Evolutionary conservation across 306 rosid genomes (phyloP), one percentile per base, ranked within the genome.

Genomic region (Rosa chinensis): DNA sequence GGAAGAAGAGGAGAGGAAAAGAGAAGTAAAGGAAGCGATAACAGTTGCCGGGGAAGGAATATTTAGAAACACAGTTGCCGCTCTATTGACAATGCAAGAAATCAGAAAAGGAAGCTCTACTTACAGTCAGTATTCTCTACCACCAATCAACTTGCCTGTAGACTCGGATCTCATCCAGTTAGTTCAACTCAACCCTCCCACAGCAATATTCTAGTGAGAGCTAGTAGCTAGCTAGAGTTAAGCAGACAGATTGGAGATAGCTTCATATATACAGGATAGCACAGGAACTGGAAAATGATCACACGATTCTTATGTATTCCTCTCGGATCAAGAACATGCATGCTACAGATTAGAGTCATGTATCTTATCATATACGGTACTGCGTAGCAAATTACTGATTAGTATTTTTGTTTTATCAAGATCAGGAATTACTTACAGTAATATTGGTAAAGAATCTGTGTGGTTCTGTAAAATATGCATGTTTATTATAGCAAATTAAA

Each of bases 91-190:
- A 52, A 89, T 94, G 93, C 91, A 92, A 77, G 90, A 92, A 45
- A 92, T 94, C 10, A 83, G 98, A 77, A 80, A 88, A 55, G 92
- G 89, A 66, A 94, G 98, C 85, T 94, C 98, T 25, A 94, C 98
- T 66, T 62, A 88, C 62, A 84, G 90, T 59, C 87, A 88, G 1
- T 89, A 89, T 45, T 94, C 98, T 84, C 84, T 94, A 78, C 98
- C 98, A 75, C 97, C 98, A 47, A 92, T 94, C 14, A 84, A 76
- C 70, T 75, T 90, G 83, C 88, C 87, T 21, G 78, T 70, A 18
- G 97, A 92, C 0, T 84, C 91, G 52, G 90, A 90, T 47, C 89
- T 92, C 80, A 81, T 84, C 28, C 88, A 74, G 25, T 80, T 92
- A 45, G 49, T 90, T 58, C 92, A 87, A 3, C 91, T 88, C 76